Conservation (phyloP, 169 alveolate genomes). For the Besnoitia besnoiti region DNA sequence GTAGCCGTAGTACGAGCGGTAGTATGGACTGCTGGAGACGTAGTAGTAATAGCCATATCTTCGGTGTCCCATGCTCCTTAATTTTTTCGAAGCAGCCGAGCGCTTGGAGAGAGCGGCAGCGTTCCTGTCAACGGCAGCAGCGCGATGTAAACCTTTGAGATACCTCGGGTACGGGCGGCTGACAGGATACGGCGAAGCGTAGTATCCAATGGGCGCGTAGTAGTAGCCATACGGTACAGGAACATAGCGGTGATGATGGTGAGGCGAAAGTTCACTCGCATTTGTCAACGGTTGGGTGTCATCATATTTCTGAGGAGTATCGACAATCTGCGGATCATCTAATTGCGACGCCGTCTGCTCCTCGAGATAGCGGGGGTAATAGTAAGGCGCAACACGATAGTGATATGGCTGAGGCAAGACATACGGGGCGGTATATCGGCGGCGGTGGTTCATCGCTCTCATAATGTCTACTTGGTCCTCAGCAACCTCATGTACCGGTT, state of each 20-base stretch:
- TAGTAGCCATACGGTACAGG: not conserved
- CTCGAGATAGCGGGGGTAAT: not conserved
- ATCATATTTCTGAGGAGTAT: not conserved
- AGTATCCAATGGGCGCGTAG: not conserved
- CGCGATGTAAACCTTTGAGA: not conserved
- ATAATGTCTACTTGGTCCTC: not conserved
- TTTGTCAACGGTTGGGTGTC: not conserved
- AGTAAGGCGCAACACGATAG: not conserved
- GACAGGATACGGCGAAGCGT: not conserved
- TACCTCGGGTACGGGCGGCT: not conserved
- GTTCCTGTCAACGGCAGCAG: not conserved
- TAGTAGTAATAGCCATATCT: not conserved
- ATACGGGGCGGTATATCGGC: not conserved
- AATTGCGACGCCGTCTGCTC: not conserved
- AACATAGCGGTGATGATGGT: not conserved
- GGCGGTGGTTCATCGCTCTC: not conserved
- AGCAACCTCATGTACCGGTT: not conserved
- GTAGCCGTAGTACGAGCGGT: not conserved
- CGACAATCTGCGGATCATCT: not conserved
- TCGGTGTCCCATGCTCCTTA: not conserved
- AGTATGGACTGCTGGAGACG: not conserved
- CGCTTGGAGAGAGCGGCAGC: not conserved
- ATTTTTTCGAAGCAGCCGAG: not conserved
- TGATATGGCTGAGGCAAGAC: not conserved
- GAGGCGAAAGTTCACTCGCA: not conserved